phyloP scores from a whole-genome alignment of 345 rosid genomes.

The Carallia brachiata region DNA sequence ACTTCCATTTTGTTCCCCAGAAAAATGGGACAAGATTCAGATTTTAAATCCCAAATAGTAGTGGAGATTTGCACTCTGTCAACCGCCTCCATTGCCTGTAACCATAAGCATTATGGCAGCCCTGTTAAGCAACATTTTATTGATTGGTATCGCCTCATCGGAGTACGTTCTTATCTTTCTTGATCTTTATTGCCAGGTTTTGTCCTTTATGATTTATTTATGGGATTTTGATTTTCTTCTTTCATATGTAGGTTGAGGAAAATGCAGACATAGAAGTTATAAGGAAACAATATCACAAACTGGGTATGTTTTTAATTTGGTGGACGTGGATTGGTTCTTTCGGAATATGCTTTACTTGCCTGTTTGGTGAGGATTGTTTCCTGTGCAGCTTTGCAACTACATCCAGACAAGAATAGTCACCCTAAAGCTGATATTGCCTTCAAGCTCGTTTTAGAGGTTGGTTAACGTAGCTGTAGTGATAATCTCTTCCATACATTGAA shows the following conservation, averaged over 20 bases:
- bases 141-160: slow-evolving; percentile 89
- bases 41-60: slow-evolving; percentile 47
- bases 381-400: slow-evolving; percentile 76
- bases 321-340: background rate
- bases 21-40: slow-evolving; percentile 47
- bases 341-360: background rate
- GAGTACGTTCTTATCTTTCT: slow-evolving; percentile 44
- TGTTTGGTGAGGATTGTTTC: background rate
- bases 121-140: slow-evolving; percentile 44
- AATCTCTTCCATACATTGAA: background rate
- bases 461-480: slow-evolving; percentile 5
- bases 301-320: slow-evolving; percentile 44
- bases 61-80: slow-evolving; percentile 66
- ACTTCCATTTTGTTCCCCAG: background rate
- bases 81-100: slow-evolving; percentile 41
- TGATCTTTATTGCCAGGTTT: background rate
- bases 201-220: background rate
- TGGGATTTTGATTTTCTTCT: background rate
- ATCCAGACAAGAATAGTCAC: slow-evolving; percentile 89
- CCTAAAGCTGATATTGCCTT: slow-evolving; percentile 85
- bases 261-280: slow-evolving; percentile 55
- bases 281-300: slow-evolving; percentile 62
- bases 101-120: slow-evolving; percentile 33
- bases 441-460: slow-evolving; percentile 89
- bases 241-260: slow-evolving; percentile 57